Evolutionary conservation across 2,329 filamentous ascomycete species (phyloP).

Genomic region (Microsporum audouinii): DNA sequence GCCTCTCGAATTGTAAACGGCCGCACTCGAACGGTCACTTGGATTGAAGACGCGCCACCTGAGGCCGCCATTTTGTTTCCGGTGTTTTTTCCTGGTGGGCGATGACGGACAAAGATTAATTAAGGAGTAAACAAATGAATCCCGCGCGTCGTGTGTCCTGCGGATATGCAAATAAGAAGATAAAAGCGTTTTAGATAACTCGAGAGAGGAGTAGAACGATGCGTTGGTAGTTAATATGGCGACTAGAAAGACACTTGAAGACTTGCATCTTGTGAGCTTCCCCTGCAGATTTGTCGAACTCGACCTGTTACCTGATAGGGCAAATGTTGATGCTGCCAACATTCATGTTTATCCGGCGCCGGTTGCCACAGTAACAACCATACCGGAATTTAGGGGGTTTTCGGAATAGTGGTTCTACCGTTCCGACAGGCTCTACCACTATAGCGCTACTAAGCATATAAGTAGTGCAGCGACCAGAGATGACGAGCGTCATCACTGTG

Average conservation of each 20-base stretch:
- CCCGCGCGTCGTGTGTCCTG: neutral
- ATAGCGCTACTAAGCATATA: too few species aligned
- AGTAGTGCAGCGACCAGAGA: too few species aligned
- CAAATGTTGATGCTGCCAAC: conserved; percentile 4
- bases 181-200: neutral
- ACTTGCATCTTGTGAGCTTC: neutral
- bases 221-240: conserved; percentile 1
- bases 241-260: conserved; percentile 4
- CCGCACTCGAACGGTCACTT: conserved; percentile 48
- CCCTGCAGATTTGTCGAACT: neutral
- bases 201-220: neutral
- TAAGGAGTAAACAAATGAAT: conserved; percentile 6
- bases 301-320: neutral
- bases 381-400: neutral
- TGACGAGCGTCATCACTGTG: too few species aligned
- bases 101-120: neutral
- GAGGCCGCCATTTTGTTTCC: conserved; percentile 28
- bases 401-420: too few species aligned
- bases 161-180: neutral
- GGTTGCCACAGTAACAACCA: conserved; percentile 14
- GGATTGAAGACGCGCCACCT: conserved; percentile 40
- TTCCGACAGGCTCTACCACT: too few species aligned
- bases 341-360: conserved; percentile 12
- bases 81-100: neutral
- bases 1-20: conserved; percentile 80